Evolutionary conservation across 805 yeast species (phyloP), one percentile per base, ranked within the genome.

Genomic region (Kuraishia piskuri): DNA sequence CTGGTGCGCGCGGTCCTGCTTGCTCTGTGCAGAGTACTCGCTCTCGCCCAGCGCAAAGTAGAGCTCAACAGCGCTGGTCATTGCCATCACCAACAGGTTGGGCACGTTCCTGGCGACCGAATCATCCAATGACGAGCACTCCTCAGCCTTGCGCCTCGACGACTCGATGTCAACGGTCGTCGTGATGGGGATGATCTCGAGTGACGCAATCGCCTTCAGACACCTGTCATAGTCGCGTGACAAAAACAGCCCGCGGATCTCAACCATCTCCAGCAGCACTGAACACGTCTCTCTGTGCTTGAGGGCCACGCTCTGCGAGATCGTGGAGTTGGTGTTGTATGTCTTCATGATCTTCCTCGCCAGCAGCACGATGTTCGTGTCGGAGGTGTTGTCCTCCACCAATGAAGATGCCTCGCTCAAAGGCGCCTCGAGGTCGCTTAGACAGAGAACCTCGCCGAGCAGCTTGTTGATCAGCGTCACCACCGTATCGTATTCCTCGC

Each of bases 401-500:
- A 64, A 65, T 24, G 63, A 67, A 17, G 68, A 55, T 1, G 68
- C 70, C 61, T 63, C 58, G 23, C 75, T 64, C 31, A 83, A 69
- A 9, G 85, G 78, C 60, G 77, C 78, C 53, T 83, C 86, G 55
- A 86, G 71, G 57, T 88, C 96, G 2, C 86, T 79, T 52, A 84
- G 76, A 50, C 88, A 76, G 52, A 92, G 72, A 21, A 84, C 76
- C 64, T 91, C 96, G 36, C 96, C 90, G 40, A 94, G 71, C 26
- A 89, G 70, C 60, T 82, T 78, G 70, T 88, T 90, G 58, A 90
- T 80, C 55, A 90, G 77, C 1, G 78, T 68, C 8, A 92, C 78
- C 14, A 90, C 97, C 26, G 86, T 83, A 63, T 87, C 86, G 66
- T 86, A 86, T 59, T 91, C 96, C 68, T 88, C 95, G 50, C 96